Evolutionary conservation across 2,329 filamentous ascomycete genomes (phyloP), one percentile per base, ranked within the genome.

Genomic region (Fusarium sp.): DNA sequence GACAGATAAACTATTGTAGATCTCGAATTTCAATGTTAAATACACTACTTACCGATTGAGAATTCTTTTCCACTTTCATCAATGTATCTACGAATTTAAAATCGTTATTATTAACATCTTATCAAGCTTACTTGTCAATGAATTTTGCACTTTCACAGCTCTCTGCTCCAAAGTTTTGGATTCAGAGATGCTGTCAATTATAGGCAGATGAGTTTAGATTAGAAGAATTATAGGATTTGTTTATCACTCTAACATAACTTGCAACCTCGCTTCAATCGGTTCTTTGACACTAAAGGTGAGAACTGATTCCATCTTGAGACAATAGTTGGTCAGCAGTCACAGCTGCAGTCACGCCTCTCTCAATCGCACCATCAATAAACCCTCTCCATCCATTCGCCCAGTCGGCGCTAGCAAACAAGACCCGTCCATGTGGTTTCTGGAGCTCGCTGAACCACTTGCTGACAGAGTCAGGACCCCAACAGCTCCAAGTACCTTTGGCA

Each of bases 201-300:
- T 25, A 7, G 23, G 23, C 5, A 25, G 4, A 21, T 21, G 21
- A 21, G 4, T 28, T 28, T 28, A 28, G 27, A 28, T 12, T 2
- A 28, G 2, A 28, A 28, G 27, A 12, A 12, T 28, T 0, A 28
- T 12, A 12, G 2, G 11, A 28, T 12, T 28, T 28, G 11, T 28
- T 1, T 12, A 6, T 6, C 1, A 18, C 32, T 11, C 16, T 4
- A n/a, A 10, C 9, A 37, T 2, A 1, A 3, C 9, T 37, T 11
- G 1, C 9, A 18, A 18, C 9, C 3, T 37, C 5, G 18, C 2
- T 37, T 1, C 2, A 0, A 9, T 16, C 7, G 16, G 2, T 18
- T 37, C 9, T 37, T 2, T 18, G 1, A 0, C 1, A 5, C 2
- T n/a, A 37, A 18, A 37, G 34, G 1, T n/a, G 34, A 37, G 34